These are phyloP conservation scores for Takakia lepidozioides DNA, from an alignment of 225 moss, liverwort and hornwort species.

Conservation along the genomic window DNA sequence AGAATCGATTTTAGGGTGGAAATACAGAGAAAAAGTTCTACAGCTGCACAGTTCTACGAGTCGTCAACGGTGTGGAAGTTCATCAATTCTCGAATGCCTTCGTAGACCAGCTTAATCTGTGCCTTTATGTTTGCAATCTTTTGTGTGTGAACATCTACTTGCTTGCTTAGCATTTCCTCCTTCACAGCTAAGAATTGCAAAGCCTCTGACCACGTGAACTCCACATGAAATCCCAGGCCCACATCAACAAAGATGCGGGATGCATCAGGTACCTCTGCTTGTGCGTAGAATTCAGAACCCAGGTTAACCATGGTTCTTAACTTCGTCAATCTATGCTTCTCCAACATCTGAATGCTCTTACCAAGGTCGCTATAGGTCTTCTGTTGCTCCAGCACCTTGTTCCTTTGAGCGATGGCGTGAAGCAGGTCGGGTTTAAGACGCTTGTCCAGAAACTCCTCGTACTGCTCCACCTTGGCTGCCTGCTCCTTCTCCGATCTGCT, in stretches of 20 bases:
- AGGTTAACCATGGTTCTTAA: conserved; percentile 82
- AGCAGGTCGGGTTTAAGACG: conserved; percentile 50
- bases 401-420: conserved; percentile 27
- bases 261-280: conserved; percentile 83
- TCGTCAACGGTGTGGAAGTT: conserved; percentile 20
- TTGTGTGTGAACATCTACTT: conserved; percentile 49
- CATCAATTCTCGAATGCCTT: conserved; percentile 89
- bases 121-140: conserved; percentile 67
- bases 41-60: no score
- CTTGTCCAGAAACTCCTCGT: conserved; percentile 49
- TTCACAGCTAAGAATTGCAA: conserved; percentile 55
- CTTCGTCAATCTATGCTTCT: conserved; percentile 58
- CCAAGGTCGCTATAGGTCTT: conserved; percentile 60
- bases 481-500: conserved; percentile 20
- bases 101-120: conserved; percentile 77
- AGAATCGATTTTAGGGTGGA: no score
- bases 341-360: conserved; percentile 66
- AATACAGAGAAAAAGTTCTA: no score
- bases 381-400: conserved; percentile 45
- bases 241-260: conserved; percentile 75
- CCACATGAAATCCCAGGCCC: conserved; percentile 84
- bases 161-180: conserved; percentile 48
- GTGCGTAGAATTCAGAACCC: conserved; percentile 82
- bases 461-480: conserved; percentile 35
- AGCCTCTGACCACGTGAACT: conserved; percentile 79